Evolutionary conservation across 2,329 filamentous ascomycete genomes (phyloP).

Genomic region (Spiromastix sp.): DNA sequence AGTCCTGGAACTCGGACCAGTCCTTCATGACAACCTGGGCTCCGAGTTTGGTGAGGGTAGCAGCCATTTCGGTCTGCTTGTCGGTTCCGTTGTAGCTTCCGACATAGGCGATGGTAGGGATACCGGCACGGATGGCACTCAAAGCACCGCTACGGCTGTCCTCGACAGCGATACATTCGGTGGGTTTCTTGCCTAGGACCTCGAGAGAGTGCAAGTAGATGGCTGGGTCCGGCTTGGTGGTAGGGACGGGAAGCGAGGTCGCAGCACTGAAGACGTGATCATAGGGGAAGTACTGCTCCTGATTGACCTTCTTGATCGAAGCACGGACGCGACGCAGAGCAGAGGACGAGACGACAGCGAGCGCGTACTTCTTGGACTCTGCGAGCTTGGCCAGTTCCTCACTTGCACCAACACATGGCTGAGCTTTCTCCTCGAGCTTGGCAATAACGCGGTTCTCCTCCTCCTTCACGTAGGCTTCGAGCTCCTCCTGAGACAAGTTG

Average conservation of each 20-base stretch:
- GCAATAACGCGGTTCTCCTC: slow-evolving; percentile 78
- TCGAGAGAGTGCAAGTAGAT: slow-evolving; percentile 74
- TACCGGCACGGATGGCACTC: slow-evolving; percentile 65
- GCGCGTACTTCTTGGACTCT: slow-evolving; percentile 52
- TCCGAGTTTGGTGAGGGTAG: slow-evolving; percentile 50
- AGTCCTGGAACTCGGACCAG: slow-evolving; percentile 36
- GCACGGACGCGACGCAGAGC: slow-evolving; percentile 69
- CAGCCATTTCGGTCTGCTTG: slow-evolving; percentile 56
- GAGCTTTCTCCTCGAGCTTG: slow-evolving; percentile 59
- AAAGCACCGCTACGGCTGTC: slow-evolving; percentile 79
- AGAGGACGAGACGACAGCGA: slow-evolving; percentile 73
- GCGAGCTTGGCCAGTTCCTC: slow-evolving; percentile 56
- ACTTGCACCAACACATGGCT: slow-evolving; percentile 59
- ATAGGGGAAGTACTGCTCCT: slow-evolving; percentile 68
- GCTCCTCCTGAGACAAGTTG: slow-evolving; percentile 54
- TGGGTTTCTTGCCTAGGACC: slow-evolving; percentile 58
- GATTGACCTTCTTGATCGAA: slow-evolving; percentile 66
- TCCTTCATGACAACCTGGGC: slow-evolving; percentile 50
- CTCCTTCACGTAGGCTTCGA: slow-evolving; percentile 61
- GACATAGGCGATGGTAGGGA: slow-evolving; percentile 75
- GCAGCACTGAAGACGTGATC: slow-evolving; percentile 74
- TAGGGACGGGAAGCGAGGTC: slow-evolving; percentile 66
- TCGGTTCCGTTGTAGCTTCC: slow-evolving; percentile 58
- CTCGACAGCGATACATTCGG: slow-evolving; percentile 71
- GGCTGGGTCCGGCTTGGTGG: slow-evolving; percentile 81